phyloP scores from a whole-genome alignment of 192 early-diverging fungal genomes.

The Piromyces sp. region DNA sequence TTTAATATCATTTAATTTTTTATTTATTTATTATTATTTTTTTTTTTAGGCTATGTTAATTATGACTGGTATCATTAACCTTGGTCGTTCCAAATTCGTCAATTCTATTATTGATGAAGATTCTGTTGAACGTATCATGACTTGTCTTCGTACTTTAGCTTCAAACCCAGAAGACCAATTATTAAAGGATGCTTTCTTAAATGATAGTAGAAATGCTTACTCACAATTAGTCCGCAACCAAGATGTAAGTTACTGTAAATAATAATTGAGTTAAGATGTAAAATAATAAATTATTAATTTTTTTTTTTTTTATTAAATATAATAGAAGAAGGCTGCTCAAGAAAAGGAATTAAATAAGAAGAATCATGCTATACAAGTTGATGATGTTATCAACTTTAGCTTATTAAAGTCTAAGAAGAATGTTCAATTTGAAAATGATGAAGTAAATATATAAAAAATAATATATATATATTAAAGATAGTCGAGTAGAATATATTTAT shows the following conservation, averaged over 20 bases:
- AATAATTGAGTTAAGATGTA: too few species aligned
- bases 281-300: too few species aligned
- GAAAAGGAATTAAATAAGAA: slow-evolving; percentile 27
- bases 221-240: slow-evolving; percentile 46
- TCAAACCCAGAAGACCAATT: slow-evolving; percentile 2
- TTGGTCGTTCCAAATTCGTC: slow-evolving; percentile 76
- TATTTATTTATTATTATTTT: neutral
- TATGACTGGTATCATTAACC: slow-evolving; percentile 84
- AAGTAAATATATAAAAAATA: slow-evolving; percentile 21
- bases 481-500: too few species aligned
- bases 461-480: too few species aligned
- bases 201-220: slow-evolving; percentile 40
- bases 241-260: slow-evolving; percentile 22
- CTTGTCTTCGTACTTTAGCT: slow-evolving; percentile 37
- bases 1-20: too few species aligned
- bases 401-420: slow-evolving; percentile 60
- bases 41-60: slow-evolving; percentile 68
- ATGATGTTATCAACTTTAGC: slow-evolving; percentile 77
- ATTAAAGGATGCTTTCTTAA: slow-evolving; percentile 25
- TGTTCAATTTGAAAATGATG: slow-evolving; percentile 30
- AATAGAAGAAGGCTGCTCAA: slow-evolving; percentile 22
- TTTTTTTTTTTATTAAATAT: neutral
- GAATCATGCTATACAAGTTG: slow-evolving; percentile 45
- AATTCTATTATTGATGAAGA: slow-evolving; percentile 89
- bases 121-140: slow-evolving; percentile 77